Percentiles rank a stretch among this genome's conserved stretches.
These are phyloP conservation scores for Eurotiales sp. DNA, from an alignment of 2,329 filamentous ascomycete genomes.

Conservation along the genomic window DNA sequence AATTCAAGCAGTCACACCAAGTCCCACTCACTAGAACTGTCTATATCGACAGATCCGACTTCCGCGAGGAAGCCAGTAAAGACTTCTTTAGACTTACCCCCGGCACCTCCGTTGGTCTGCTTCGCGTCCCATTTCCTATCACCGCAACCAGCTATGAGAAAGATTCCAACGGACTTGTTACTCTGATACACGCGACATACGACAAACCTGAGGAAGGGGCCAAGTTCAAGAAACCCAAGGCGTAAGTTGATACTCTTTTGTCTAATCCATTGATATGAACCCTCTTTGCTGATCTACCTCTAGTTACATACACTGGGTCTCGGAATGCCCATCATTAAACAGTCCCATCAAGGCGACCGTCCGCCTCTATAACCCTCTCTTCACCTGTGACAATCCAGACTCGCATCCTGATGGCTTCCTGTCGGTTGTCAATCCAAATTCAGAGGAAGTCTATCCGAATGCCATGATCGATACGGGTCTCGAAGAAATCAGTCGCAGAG, in stretches of 20 bases:
- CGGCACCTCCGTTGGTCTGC: conserved; percentile 67
- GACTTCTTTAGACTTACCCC: conserved; percentile 77
- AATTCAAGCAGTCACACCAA: too few relatives aligned
- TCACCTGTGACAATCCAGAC: conserved; percentile 81
- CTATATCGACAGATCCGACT: conserved; percentile 80
- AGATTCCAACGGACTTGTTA: conserved; percentile 63
- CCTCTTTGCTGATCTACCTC: too few relatives aligned
- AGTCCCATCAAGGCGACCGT: conserved; percentile 64
- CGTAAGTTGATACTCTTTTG: conserved; percentile 45
- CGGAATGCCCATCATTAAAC: conserved; percentile 60
- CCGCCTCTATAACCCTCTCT: conserved; percentile 75
- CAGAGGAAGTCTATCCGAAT: conserved; percentile 71
- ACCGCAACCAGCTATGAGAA: conserved; percentile 65
- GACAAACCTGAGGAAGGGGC: conserved; percentile 65
- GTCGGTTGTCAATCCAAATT: conserved; percentile 78
- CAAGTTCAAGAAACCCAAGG: conserved; percentile 62
- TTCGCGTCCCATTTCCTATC: conserved; percentile 67
- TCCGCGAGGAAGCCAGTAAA: conserved; percentile 66
- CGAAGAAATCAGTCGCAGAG: conserved; percentile 66
- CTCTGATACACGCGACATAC: conserved; percentile 62
- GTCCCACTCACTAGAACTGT: conserved; percentile 70
- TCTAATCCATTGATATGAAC: too few relatives aligned
- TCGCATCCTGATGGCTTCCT: conserved; percentile 75
- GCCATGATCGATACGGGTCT: conserved; percentile 83
- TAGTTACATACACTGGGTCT: conserved; percentile 80